Evolutionary conservation across 768 basidiomycete genomes (phyloP).

Genomic region (Clitopilus passeckerianus): DNA sequence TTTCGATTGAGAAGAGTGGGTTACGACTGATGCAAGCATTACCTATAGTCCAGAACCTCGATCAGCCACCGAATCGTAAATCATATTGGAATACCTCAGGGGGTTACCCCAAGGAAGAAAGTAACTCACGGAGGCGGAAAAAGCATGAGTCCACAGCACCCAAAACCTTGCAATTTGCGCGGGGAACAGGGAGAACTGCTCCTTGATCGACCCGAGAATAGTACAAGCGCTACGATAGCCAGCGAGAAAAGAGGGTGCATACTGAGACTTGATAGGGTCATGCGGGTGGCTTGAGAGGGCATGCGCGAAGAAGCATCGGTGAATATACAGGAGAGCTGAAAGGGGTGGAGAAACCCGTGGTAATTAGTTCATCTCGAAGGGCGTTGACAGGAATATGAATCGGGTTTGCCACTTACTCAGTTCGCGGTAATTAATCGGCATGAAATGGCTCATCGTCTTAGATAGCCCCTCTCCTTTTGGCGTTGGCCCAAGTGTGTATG

Average conservation of each 20-base stretch:
- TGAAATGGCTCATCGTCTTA: slow-evolving; percentile 68
- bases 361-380: no score
- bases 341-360: background rate
- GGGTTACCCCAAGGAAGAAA: background rate
- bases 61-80: background rate
- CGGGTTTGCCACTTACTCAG: slow-evolving; percentile 40
- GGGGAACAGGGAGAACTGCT: slow-evolving; percentile 47
- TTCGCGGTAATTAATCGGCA: slow-evolving; percentile 71
- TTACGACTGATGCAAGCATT: slow-evolving; percentile 75
- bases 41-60: slow-evolving; percentile 36
- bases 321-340: slow-evolving; percentile 66
- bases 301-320: slow-evolving; percentile 74
- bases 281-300: slow-evolving; percentile 59
- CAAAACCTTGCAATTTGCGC: slow-evolving; percentile 60
- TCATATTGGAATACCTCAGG: background rate
- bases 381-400: no score
- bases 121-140: slow-evolving; percentile 53
- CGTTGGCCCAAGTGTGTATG: slow-evolving; percentile 48
- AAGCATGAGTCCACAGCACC: slow-evolving; percentile 71
- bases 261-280: slow-evolving; percentile 66
- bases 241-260: slow-evolving; percentile 62
- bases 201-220: slow-evolving; percentile 42
- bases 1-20: slow-evolving; percentile 60
- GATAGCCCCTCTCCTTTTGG: slow-evolving; percentile 47
- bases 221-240: slow-evolving; percentile 65